These are phyloP conservation scores for Cymodocea nodosa DNA, from an alignment of 116 monocot species.

Conservation along the genomic window DNA sequence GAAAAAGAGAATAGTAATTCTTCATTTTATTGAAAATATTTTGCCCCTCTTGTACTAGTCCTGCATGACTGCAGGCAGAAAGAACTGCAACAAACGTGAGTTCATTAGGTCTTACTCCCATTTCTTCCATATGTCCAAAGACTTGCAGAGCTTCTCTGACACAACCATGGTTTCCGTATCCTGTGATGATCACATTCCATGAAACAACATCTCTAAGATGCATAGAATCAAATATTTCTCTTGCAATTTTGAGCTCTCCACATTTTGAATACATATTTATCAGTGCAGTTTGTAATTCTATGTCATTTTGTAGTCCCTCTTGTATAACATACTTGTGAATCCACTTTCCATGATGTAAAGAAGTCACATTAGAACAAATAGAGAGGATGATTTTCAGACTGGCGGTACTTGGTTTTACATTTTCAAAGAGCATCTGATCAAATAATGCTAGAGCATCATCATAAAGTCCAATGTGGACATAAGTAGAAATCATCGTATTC, in stretches of 20 bases:
- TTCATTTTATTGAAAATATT: constrained; percentile 22
- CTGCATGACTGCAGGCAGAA: constrained; percentile 27
- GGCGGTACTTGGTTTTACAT: constrained; percentile 9
- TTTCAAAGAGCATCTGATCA: constrained; percentile 15
- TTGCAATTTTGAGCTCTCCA: constrained; percentile 18
- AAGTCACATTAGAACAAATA: constrained; percentile 17
- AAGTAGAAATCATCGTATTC: constrained; percentile 19
- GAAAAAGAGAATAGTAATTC: constrained; percentile 6
- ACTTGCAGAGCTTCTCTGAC: constrained; percentile 19
- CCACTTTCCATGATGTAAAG: constrained; percentile 14
- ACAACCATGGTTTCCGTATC: constrained; percentile 24
- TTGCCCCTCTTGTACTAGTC: constrained; percentile 21
- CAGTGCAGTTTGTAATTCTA: constrained; percentile 13
- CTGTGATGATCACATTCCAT: constrained; percentile 34
- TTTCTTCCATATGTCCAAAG: constrained; percentile 16
- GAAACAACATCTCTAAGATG: constrained; percentile 18
- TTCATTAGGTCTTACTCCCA: constrained; percentile 12
- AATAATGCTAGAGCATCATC: constrained; percentile 22
- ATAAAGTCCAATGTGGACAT: constrained; percentile 3
- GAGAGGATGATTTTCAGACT: constrained; percentile 19
- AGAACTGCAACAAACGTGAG: constrained; percentile 28
- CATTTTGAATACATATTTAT: constrained; percentile 37
- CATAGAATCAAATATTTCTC: constrained; percentile 27
- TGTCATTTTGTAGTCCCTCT: constrained; percentile 12
- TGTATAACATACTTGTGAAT: constrained; percentile 18